phyloP scores from a whole-genome alignment of 2,329 filamentous ascomycete genomes.

The Stromatinia cepivora region DNA sequence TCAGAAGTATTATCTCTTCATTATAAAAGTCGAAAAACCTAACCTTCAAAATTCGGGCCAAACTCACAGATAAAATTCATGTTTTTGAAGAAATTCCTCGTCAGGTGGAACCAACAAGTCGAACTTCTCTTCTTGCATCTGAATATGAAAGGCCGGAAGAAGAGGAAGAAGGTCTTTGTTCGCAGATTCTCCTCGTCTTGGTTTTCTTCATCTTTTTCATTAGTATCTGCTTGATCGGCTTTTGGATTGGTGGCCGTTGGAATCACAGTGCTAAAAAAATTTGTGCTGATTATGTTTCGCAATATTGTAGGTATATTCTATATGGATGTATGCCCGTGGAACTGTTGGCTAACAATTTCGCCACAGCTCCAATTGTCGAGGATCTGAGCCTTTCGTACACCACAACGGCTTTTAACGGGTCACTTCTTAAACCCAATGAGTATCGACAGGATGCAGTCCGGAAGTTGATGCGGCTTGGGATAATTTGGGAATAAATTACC shows the following conservation, averaged over 20 bases:
- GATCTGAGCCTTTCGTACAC: background rate
- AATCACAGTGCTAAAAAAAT: background rate
- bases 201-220: slow-evolving; percentile 5
- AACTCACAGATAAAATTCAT: slow-evolving; percentile 10
- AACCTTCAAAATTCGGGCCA: background rate
- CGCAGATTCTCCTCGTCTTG: background rate
- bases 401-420: background rate
- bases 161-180: background rate
- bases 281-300: background rate
- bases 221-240: background rate
- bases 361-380: background rate
- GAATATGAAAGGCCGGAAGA: background rate
- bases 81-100: background rate
- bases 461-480: slow-evolving; percentile 8
- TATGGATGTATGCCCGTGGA: background rate
- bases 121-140: background rate
- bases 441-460: background rate
- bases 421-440: background rate
- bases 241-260: background rate
- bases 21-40: background rate
- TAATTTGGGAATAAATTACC: slow-evolving; percentile 2
- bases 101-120: background rate
- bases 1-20: background rate
- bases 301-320: slow-evolving; percentile 11
- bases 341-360: background rate